Evolutionary conservation across 331 rosid species (phyloP).

Genomic region (Malus hybrid): DNA sequence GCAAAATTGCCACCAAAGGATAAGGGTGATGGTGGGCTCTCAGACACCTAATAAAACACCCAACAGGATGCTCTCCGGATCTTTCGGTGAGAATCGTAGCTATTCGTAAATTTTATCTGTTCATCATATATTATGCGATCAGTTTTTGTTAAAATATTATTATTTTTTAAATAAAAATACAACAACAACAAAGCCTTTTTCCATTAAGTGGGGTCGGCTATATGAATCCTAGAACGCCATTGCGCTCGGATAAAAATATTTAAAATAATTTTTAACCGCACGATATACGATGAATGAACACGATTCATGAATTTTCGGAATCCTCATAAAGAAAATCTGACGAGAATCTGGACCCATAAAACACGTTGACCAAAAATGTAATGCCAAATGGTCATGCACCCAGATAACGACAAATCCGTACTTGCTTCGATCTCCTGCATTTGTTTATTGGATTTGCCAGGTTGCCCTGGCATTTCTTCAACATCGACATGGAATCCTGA

Average conservation of each 20-base stretch:
- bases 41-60: neutral
- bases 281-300: too few relatives aligned
- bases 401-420: neutral
- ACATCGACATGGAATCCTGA: neutral
- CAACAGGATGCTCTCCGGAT: neutral
- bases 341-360: neutral
- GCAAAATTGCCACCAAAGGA: neutral
- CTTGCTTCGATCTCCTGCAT: neutral
- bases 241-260: too few relatives aligned
- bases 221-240: too few relatives aligned
- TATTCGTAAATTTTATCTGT: rapidly evolving
- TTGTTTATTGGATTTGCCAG: constrained; percentile 17
- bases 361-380: neutral
- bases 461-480: constrained; percentile 7
- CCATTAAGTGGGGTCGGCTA: too few relatives aligned
- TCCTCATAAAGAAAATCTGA: too few relatives aligned
- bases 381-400: neutral
- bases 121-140: too few relatives aligned
- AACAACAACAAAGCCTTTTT: too few relatives aligned
- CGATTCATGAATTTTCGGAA: too few relatives aligned
- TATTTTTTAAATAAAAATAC: too few relatives aligned
- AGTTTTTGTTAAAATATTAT: too few relatives aligned
- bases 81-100: rapidly evolving
- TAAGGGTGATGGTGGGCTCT: neutral
- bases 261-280: too few relatives aligned